phyloP scores from a whole-genome alignment of 805 yeast genomes.

The Candida berthetii region DNA sequence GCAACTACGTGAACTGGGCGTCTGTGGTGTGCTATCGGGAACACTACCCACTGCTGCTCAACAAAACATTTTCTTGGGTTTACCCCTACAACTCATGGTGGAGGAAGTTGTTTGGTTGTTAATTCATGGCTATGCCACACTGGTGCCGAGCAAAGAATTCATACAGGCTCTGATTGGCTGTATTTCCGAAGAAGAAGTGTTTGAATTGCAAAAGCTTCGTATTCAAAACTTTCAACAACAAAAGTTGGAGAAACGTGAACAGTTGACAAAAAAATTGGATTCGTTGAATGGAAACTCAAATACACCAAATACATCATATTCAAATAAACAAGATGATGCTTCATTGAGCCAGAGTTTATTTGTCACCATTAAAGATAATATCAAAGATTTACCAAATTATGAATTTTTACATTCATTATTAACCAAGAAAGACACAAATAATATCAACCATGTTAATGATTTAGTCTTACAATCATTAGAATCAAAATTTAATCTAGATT shows the following conservation, averaged over 20 bases:
- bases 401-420: conserved; percentile 8
- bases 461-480: neutral
- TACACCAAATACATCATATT: neutral
- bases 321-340: conserved; percentile 2
- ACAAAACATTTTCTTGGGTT: conserved; percentile 80
- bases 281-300: neutral
- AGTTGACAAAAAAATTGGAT: neutral
- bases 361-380: conserved; percentile 13
- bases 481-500: neutral
- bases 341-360: conserved; percentile 9
- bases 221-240: conserved; percentile 2
- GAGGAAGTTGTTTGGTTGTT: conserved; percentile 74
- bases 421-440: conserved; percentile 5
- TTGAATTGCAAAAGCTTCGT: conserved; percentile 5
- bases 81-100: conserved; percentile 67
- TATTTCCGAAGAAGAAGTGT: conserved; percentile 11
- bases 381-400: conserved; percentile 9
- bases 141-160: conserved; percentile 35
- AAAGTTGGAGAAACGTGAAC: conserved; percentile 3
- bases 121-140: conserved; percentile 29
- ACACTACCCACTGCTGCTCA: conserved; percentile 89
- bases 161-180: conserved; percentile 9
- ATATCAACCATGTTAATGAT: no score
- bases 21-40: conserved; percentile 76
- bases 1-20: conserved; percentile 50